Evolutionary conservation across 176 grass and related monocot genomes (phyloP), one percentile per base, ranked within the genome.

Genomic region (Carex scoparia): DNA sequence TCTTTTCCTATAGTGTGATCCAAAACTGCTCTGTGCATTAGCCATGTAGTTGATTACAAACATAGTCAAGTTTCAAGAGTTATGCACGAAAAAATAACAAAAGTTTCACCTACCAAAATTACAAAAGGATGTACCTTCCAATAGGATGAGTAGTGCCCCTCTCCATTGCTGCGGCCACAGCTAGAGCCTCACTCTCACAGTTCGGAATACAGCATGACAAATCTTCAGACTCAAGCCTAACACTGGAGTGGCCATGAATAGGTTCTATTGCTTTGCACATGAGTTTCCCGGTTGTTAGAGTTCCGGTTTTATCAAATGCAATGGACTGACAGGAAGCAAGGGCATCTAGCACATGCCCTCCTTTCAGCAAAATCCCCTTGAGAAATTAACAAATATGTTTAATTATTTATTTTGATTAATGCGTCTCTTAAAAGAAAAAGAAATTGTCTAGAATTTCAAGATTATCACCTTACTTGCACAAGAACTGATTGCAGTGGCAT

Each of bases 221-320:
- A 79, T 88, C 65, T 55, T 82, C 83, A 87, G 53, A 85, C 87
- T 77, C 87, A 79, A 37, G 85, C 69, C 42, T 10, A 23, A 86
- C 60, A 84, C 38, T 64, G 18, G 55, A 86, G 88, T 98, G 95
- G 53, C 95, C 95, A 87, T 98, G 95, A 86, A 98, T 98, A 23
- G 95, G 95, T 65, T 98, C 95, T 1, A 98, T 98, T 65, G 95
- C 95, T 84, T 91, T 98, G 84, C 95, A 98, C 69, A 87, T 93
- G 84, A 98, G 92, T 86, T 94, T 98, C 80, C 95, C 95, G 32
- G 95, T 98, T 85, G 95, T 98, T 86, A 98, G 49, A 23, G 95
- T 98, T 59, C 95, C 95, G 37, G 95, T 98, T 90, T 98, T 98
- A 88, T 98, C 95, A 90, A 98, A 98, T 78, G 95, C 95, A 85